phyloP scores from a whole-genome alignment of 2,329 filamentous ascomycete species.

The Colletotrichum sidae region DNA sequence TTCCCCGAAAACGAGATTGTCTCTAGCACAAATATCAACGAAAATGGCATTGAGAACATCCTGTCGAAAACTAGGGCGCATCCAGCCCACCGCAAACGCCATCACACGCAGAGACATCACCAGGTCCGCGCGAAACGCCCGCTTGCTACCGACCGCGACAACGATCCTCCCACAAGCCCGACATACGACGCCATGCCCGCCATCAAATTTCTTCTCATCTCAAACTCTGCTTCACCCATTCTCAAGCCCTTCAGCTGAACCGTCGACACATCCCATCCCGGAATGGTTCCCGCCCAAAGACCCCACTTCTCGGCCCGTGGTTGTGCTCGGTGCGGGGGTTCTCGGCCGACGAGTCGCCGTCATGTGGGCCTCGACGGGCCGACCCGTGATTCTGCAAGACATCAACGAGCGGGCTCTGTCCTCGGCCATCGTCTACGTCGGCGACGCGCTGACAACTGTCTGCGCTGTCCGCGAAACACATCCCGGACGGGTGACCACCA shows the following conservation, averaged over 20 bases:
- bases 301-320: constrained; percentile 50
- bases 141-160: constrained; percentile 3
- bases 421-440: constrained; percentile 46
- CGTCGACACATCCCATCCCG: constrained; percentile 7
- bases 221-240: constrained; percentile 19
- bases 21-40: background rate
- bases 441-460: constrained; percentile 47
- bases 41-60: constrained; percentile 29
- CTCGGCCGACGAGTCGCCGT: constrained; percentile 53
- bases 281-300: constrained; percentile 42
- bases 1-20: background rate
- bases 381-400: constrained; percentile 46
- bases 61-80: constrained; percentile 32
- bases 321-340: constrained; percentile 54
- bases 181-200: constrained; percentile 22
- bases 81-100: constrained; percentile 15
- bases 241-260: constrained; percentile 25
- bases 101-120: constrained; percentile 11
- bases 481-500: constrained; percentile 43
- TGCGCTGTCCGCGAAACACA: constrained; percentile 43
- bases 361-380: constrained; percentile 44
- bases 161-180: constrained; percentile 10
- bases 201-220: constrained; percentile 25
- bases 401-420: constrained; percentile 39
- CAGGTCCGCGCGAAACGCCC: constrained; percentile 1